Percentiles rank a stretch among this genome's conserved stretches.
Evolutionary conservation across 257 asterid species (phyloP).

Genomic region (Capsicum pubescens): DNA sequence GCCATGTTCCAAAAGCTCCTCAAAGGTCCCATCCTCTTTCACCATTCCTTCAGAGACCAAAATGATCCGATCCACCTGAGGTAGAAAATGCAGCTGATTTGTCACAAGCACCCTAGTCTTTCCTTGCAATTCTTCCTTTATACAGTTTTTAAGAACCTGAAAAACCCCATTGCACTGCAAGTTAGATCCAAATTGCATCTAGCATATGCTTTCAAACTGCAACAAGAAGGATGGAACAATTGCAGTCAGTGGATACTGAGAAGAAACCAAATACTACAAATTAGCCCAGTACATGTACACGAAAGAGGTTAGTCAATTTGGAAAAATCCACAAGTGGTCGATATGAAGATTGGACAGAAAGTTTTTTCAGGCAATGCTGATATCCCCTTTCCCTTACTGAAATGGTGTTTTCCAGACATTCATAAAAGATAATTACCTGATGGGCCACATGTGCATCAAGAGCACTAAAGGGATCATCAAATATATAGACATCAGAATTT

Average conservation of each 20-base stretch:
- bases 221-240: not conserved
- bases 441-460: slow-evolving; percentile 87
- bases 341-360: not conserved
- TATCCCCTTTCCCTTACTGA: not conserved
- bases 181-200: slow-evolving; percentile 19
- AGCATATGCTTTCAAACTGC: not conserved
- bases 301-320: not conserved
- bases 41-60: slow-evolving; percentile 75
- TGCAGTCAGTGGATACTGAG: not conserved
- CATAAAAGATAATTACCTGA: slow-evolving; percentile 56
- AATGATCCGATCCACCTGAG: slow-evolving; percentile 79
- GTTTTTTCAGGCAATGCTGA: not conserved
- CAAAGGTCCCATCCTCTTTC: slow-evolving; percentile 87
- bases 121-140: slow-evolving; percentile 73
- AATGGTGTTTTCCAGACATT: not conserved
- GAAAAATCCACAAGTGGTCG: slow-evolving; percentile 11
- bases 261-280: slow-evolving; percentile 19
- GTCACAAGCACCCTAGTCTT: slow-evolving; percentile 90
- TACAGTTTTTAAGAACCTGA: slow-evolving; percentile 81
- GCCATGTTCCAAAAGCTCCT: slow-evolving; percentile 71
- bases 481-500: slow-evolving; percentile 80
- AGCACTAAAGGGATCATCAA: slow-evolving; percentile 93
- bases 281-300: not conserved
- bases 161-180: not conserved
- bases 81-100: slow-evolving; percentile 86